Base-by-base conservation (phyloP, 2,329 filamentous ascomycete species). In the Mollisia scopiformis region DNA sequence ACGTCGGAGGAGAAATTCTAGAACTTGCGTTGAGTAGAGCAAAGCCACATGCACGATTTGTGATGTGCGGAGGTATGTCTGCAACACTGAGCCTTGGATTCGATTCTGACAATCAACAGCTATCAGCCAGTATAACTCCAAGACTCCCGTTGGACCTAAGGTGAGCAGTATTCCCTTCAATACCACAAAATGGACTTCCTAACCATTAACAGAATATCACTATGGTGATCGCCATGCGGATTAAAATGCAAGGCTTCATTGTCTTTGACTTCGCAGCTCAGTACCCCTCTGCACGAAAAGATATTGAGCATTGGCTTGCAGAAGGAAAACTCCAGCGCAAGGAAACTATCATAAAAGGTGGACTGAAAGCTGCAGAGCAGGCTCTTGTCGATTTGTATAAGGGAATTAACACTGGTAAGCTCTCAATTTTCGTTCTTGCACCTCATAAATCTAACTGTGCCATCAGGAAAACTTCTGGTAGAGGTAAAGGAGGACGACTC, bases 261-360 rank as follows among this genome's bases (percentile, higher is more conserved):
- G 83, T 92, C 52, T 84, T 90, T 58, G 90, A 93, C 73, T 91
- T 82, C 69, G 75, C 74, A 4, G 77, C 82, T 55, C 80, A 88
- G 69, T 90, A 83, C 71, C 71, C 80, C 0, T 73, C 76, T 43
- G 90, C 88, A 0, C 76, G 83, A 66, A 78, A 82, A 71, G 81
- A 92, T 68, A 77, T 93, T 14, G 81, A 82, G 1, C 74, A 83
- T 64, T 93, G 90, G 89, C 72, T 92, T n/a, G 77, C 78, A 1
- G 85, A 91, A 72, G 90, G 90, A 53, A 91, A 88, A 77, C 75
- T 93, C 64, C 86, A 90, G 82, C 78, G 86, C 59, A 87, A 88
- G 72, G 88, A 92, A 75, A 88, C 87, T 2, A 83, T 93, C 59
- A 75, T 92, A 62, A 83, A 83, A 68, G 89, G 89, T n/a, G 90